Percentiles rank a stretch among this genome's conserved stretches.
Conservation (phyloP, 257 asterid genomes). For the Paraleonurus japonicus region DNA sequence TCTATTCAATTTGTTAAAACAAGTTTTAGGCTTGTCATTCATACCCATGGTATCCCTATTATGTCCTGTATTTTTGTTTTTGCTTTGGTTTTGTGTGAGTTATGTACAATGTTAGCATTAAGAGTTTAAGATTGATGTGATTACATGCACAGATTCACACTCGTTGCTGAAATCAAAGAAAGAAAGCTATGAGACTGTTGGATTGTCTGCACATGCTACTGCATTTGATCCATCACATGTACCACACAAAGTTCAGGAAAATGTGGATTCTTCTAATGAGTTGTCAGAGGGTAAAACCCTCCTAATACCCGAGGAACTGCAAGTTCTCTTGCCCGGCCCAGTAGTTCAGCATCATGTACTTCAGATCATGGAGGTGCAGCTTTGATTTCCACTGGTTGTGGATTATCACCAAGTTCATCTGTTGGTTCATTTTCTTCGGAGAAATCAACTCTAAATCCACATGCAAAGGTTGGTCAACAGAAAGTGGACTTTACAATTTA, state of each 20-base stretch:
- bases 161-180: slow-evolving; percentile 32
- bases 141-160: slow-evolving; percentile 43
- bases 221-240: slow-evolving; percentile 54
- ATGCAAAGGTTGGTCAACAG: slow-evolving; percentile 68
- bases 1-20: neutral
- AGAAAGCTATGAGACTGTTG: slow-evolving; percentile 50
- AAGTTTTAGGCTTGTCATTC: neutral
- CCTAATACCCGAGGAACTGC: slow-evolving; percentile 46
- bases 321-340: slow-evolving; percentile 44
- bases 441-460: slow-evolving; percentile 82
- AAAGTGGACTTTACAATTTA: neutral
- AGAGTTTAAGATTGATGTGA: neutral
- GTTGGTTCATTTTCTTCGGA: slow-evolving; percentile 83
- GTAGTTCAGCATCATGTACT: slow-evolving; percentile 66
- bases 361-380: slow-evolving; percentile 66
- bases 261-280: slow-evolving; percentile 43
- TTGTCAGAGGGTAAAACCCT: slow-evolving; percentile 37
- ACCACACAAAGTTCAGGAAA: slow-evolving; percentile 56
- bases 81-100: neutral
- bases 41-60: neutral
- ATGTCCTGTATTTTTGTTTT: slow-evolving; percentile 6
- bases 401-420: slow-evolving; percentile 80
- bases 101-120: slow-evolving; percentile 14
- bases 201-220: slow-evolving; percentile 66
- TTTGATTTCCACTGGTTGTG: slow-evolving; percentile 61